Base-by-base conservation (phyloP, 1,284 basidiomycete genomes). In the Cutaneotrichosporon curvatum region DNA sequence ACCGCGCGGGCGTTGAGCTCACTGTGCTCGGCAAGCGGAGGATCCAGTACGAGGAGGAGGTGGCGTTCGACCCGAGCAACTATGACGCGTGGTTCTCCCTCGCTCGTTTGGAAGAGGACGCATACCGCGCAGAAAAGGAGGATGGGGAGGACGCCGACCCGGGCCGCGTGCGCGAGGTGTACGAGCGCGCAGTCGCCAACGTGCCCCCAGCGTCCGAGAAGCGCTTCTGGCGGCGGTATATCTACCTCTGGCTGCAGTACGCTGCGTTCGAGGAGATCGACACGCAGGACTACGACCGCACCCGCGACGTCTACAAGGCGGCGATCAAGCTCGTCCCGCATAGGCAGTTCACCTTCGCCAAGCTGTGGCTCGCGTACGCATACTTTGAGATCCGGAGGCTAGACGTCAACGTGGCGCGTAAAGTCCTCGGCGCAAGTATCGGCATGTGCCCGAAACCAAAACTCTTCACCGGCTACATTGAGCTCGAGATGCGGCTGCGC, bases 41-140 rank as follows among this genome's bases (percentile, higher is more conserved):
- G 37, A 95, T 98, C 49, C 91, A 98, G 64, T 98, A 98, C 67
- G 94, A 96, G 67, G 91, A 95, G 58, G 91, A 96, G 70, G 70
- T 96, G 2, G 71, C 80, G 6, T 85, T 91, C 52, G 89, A 95
- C 56, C 81, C 85, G 1, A 81, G 83, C 31, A 95, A 97, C 69
- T 98, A 97, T 62, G 94, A 98, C 69, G 85, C 87, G 1, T 99
- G 95, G 95, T 97, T 97, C 67, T 95, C 97, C 63, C 95, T 95
- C 61, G 80, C 89, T 11, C 79, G 91, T 4, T 71, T 99, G 18
- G 94, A 98, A 67, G 95, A 98, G 69, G 87, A 84, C 34, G 87
- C 90, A 0, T 80, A 82, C 58, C 75, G 79, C 21, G 81, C 87
- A 45, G 73, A 86, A 33, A 78, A 76, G 59, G 84, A 86, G 35